A percentile compares a stretch with the other conserved stretches of the same genome.
Evolutionary conservation across 805 yeast genomes (phyloP).

Genomic region (Schwanniomyces yamadae): DNA sequence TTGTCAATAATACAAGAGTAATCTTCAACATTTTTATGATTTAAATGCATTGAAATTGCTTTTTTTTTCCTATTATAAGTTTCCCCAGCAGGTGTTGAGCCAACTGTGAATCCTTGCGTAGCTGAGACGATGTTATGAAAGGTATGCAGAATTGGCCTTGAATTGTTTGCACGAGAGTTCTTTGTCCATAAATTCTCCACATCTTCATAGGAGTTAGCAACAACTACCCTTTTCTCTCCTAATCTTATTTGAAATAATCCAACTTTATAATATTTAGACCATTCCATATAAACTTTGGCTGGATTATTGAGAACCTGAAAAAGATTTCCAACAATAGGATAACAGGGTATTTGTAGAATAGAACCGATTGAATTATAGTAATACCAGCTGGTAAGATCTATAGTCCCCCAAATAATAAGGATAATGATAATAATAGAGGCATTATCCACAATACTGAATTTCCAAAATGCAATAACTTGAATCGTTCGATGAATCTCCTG

Average conservation of each 20-base stretch:
- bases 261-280: slow-evolving; percentile 42
- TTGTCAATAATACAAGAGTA: slow-evolving; percentile 34
- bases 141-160: slow-evolving; percentile 65
- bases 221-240: slow-evolving; percentile 56
- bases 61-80: slow-evolving; percentile 49
- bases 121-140: slow-evolving; percentile 62
- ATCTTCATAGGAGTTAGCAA: slow-evolving; percentile 64
- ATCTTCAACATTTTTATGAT: slow-evolving; percentile 32
- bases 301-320: slow-evolving; percentile 49
- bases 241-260: slow-evolving; percentile 61
- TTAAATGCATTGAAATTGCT: slow-evolving; percentile 45
- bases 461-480: slow-evolving; percentile 5
- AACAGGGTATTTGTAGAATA: slow-evolving; percentile 43
- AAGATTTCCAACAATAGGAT: slow-evolving; percentile 53
- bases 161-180: slow-evolving; percentile 51
- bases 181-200: slow-evolving; percentile 53
- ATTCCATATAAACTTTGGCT: slow-evolving; percentile 43
- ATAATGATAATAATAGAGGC: background rate
- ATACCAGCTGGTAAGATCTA: slow-evolving; percentile 11
- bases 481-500: too few species aligned
- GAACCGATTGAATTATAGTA: slow-evolving; percentile 32
- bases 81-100: slow-evolving; percentile 60
- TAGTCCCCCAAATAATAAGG: slow-evolving; percentile 6
- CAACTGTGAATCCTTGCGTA: slow-evolving; percentile 59
- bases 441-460: slow-evolving; percentile 1